A percentile compares a stretch with the other conserved stretches of the same genome.
Evolutionary conservation across 352 stramenopile species (phyloP).

Genomic region (Blastocystis sp.): DNA sequence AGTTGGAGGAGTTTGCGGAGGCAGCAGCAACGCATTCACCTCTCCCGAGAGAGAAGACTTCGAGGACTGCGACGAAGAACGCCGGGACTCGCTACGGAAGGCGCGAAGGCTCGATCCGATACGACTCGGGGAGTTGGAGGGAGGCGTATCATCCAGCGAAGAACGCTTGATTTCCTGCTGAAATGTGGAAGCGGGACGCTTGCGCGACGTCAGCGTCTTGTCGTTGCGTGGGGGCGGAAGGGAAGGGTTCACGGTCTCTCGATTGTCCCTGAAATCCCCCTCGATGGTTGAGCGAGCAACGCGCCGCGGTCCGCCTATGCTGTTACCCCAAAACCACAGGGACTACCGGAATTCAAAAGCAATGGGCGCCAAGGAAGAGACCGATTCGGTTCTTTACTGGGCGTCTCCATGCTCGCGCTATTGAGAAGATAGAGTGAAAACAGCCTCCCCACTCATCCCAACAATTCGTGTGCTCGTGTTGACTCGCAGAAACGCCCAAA

Average conservation of each 20-base stretch:
- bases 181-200: not conserved
- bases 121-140: too few species aligned
- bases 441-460: not conserved
- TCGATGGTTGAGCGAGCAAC: not conserved
- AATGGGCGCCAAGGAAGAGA: not conserved
- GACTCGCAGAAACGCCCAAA: too few species aligned
- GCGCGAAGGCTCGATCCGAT: too few species aligned
- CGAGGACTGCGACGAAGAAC: too few species aligned
- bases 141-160: not conserved
- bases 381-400: not conserved
- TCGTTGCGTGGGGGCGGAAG: not conserved
- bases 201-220: not conserved
- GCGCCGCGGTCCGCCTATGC: conserved; percentile 15
- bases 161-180: not conserved
- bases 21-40: not conserved
- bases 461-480: not conserved
- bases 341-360: conserved; percentile 4
- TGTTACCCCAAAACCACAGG: not conserved
- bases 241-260: not conserved
- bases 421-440: not conserved
- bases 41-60: too few species aligned
- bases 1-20: conserved; percentile 13
- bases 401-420: not conserved
- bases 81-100: too few species aligned
- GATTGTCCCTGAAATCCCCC: not conserved